These are phyloP conservation scores for Chaetomium globosum DNA, from an alignment of 2,329 filamentous ascomycete species.

Conservation along the genomic window DNA sequence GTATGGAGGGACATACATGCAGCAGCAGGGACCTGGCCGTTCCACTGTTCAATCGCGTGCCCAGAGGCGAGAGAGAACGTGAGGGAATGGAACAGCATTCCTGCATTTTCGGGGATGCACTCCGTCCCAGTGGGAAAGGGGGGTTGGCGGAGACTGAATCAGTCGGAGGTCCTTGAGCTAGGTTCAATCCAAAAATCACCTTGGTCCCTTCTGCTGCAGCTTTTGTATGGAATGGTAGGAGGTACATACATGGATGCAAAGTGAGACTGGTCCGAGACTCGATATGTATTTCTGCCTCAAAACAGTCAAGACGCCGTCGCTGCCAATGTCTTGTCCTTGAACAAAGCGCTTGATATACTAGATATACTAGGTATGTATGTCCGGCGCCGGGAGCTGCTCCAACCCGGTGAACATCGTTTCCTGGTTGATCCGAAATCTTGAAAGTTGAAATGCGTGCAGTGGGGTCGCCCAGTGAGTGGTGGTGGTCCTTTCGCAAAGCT, in stretches of 20 bases:
- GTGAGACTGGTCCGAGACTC: neutral
- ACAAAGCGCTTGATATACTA: neutral
- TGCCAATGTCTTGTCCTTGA: neutral
- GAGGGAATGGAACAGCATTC: neutral
- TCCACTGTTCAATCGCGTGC: neutral
- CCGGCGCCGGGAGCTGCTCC: neutral
- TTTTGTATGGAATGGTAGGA: neutral
- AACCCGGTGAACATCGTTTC: neutral
- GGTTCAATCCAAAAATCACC: neutral
- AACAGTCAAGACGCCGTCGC: neutral
- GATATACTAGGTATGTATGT: neutral
- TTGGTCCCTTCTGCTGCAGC: neutral
- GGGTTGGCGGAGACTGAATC: neutral
- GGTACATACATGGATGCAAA: neutral
- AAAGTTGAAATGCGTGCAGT: neutral
- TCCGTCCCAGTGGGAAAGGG: neutral
- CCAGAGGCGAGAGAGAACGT: neutral
- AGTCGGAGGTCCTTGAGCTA: neutral
- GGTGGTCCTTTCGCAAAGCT: constrained; percentile 2
- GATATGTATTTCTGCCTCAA: neutral
- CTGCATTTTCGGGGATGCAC: constrained; percentile 1
- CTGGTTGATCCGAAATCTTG: constrained; percentile 2
- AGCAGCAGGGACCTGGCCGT: constrained; percentile 6
- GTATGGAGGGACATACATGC: neutral
- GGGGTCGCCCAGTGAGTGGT: neutral